phyloP scores from a whole-genome alignment of 192 early-diverging fungal genomes.

The Gaertneriomyces sp. region DNA sequence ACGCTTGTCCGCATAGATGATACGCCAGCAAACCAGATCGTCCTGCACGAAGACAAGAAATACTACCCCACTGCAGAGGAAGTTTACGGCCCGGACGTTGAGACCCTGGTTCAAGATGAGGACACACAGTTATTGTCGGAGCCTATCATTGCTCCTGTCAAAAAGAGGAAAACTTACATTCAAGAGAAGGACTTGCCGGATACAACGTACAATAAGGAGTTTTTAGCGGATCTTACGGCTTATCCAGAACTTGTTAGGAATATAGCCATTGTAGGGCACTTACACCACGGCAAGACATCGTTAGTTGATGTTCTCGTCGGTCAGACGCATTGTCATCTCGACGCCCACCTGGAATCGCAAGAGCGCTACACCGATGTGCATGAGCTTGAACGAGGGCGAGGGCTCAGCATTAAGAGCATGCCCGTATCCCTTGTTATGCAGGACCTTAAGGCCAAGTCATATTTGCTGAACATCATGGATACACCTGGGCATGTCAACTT shows the following conservation, averaged over 20 bases:
- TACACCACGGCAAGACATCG: slow-evolving; percentile 97
- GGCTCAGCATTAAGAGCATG: slow-evolving; percentile 88
- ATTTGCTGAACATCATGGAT: slow-evolving; percentile 85
- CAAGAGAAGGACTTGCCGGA: slow-evolving; percentile 78
- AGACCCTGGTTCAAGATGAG: slow-evolving; percentile 94
- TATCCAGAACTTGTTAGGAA: slow-evolving; percentile 83
- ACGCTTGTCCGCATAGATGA: background rate
- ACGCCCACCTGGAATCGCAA: slow-evolving; percentile 48
- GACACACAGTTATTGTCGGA: slow-evolving; percentile 93
- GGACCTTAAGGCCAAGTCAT: slow-evolving; percentile 82
- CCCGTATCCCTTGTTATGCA: slow-evolving; percentile 89
- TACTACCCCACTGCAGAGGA: slow-evolving; percentile 98
- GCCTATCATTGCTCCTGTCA: slow-evolving; percentile 91
- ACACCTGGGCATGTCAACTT: slow-evolving; percentile 97
- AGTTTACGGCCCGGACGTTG: slow-evolving; percentile 92
- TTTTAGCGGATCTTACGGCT: slow-evolving; percentile 40
- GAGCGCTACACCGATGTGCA: slow-evolving; percentile 90
- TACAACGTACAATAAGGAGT: slow-evolving; percentile 85
- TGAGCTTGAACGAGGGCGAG: slow-evolving; percentile 81
- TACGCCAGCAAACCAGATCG: slow-evolving; percentile 56
- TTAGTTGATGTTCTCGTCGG: slow-evolving; percentile 90
- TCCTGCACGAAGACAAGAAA: slow-evolving; percentile 97
- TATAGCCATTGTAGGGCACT: slow-evolving; percentile 85
- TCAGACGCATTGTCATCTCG: slow-evolving; percentile 70
- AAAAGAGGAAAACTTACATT: slow-evolving; percentile 80